phyloP scores from a whole-genome alignment of 1,139 yeast genomes.

The Magnusiomyces ingens region DNA sequence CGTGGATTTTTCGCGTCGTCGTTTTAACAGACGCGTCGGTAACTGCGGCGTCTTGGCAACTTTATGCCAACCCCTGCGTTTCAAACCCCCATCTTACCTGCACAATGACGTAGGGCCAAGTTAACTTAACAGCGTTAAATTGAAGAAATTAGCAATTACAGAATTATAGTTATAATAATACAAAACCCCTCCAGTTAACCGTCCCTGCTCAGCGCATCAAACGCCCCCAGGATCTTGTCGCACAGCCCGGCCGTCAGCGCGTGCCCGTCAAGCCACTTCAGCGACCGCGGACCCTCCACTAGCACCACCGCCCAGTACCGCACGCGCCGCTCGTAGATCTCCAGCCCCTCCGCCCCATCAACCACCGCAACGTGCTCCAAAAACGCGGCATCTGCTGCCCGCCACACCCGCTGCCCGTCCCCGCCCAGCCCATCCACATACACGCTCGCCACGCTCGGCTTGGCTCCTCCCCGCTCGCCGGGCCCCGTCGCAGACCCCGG shows the following conservation, averaged over 20 bases:
- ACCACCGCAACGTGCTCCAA: neutral
- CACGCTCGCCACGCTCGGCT: neutral
- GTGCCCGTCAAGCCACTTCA: slow-evolving; percentile 4
- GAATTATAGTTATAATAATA: too few species aligned
- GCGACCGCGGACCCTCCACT: neutral
- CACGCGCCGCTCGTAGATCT: neutral
- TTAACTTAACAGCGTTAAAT: too few species aligned
- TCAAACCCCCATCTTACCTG: too few species aligned
- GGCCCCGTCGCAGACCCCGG: too few species aligned
- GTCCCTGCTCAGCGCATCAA: neutral
- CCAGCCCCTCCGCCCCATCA: neutral
- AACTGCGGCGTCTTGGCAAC: too few species aligned
- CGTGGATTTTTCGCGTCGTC: too few species aligned
- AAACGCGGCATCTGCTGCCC: neutral
- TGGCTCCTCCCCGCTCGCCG: too few species aligned
- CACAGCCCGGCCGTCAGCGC: neutral
- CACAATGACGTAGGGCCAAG: too few species aligned
- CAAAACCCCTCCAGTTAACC: too few species aligned
- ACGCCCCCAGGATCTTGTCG: neutral
- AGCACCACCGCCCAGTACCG: slow-evolving; percentile 1
- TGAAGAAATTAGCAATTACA: too few species aligned
- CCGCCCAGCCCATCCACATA: neutral
- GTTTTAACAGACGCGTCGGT: too few species aligned
- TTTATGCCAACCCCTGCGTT: too few species aligned
- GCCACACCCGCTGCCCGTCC: neutral